These are phyloP conservation scores for Isoetes engelmannii DNA, from an alignment of 83 land plant species.

Conservation along the genomic window DNA sequence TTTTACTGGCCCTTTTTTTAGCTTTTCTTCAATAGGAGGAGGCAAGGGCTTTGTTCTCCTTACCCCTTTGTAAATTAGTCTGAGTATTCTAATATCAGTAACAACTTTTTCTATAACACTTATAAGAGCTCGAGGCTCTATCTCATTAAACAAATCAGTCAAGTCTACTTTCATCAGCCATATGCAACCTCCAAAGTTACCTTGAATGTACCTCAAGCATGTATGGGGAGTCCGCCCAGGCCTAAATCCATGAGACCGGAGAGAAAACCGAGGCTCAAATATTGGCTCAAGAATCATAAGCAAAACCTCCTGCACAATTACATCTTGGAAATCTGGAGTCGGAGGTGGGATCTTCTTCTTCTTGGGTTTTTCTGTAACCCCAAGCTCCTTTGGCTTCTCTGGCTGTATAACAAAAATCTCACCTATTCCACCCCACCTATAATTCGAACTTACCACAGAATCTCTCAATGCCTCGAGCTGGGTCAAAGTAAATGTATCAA, in stretches of 20 bases:
- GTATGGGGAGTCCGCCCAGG: slow-evolving; percentile 70
- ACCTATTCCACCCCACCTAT: too few relatives aligned
- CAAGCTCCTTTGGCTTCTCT: too few relatives aligned
- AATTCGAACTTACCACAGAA: too few relatives aligned
- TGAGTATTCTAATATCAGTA: slow-evolving; percentile 44
- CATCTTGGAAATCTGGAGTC: slow-evolving; percentile 57
- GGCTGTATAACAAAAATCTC: too few relatives aligned
- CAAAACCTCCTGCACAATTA: slow-evolving; percentile 68
- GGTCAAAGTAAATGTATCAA: too few relatives aligned
- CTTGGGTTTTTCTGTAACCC: too few relatives aligned
- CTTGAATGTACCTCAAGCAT: slow-evolving; percentile 52
- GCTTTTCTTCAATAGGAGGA: slow-evolving; percentile 11
- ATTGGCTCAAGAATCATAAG: slow-evolving; percentile 58
- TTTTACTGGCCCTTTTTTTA: slow-evolving; percentile 41
- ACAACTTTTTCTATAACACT: slow-evolving; percentile 39
- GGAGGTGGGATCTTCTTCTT: too few relatives aligned
- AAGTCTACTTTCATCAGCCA: slow-evolving; percentile 68
- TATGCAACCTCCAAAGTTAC: slow-evolving; percentile 55
- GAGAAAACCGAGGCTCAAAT: slow-evolving; percentile 55
- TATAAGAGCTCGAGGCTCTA: slow-evolving; percentile 32
- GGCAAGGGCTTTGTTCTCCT: slow-evolving; percentile 16
- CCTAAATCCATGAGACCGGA: slow-evolving; percentile 55
- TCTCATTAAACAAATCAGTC: slow-evolving; percentile 29
- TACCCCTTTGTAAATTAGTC: slow-evolving; percentile 45
- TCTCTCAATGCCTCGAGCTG: too few relatives aligned